phyloP scores from a whole-genome alignment of 345 rosid species.

The Sonneratia caseolaris region DNA sequence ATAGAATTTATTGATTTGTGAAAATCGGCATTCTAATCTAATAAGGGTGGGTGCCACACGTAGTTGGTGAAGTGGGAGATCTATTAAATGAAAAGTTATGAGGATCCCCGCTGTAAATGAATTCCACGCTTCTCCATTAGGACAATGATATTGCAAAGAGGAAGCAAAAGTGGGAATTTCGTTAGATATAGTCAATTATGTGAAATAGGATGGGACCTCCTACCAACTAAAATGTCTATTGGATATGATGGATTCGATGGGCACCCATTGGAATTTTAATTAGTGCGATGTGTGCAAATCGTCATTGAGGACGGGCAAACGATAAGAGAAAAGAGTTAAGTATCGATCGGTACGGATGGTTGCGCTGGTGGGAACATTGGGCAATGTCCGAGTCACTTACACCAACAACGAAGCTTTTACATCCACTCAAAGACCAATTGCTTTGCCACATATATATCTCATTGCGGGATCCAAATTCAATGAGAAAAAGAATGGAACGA shows the following conservation, averaged over 20 bases:
- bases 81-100: background rate
- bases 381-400: too few relatives aligned
- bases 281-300: too few relatives aligned
- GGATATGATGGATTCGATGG: background rate
- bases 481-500: background rate
- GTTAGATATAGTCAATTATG: background rate
- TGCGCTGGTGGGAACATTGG: too few relatives aligned
- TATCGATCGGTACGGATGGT: too few relatives aligned
- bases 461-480: background rate
- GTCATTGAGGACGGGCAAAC: too few relatives aligned
- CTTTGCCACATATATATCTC: too few relatives aligned
- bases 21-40: too few relatives aligned
- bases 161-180: background rate
- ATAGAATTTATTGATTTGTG: too few relatives aligned
- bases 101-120: slow-evolving; percentile 1
- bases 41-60: background rate
- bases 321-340: too few relatives aligned
- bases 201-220: background rate
- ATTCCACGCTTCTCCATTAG: slow-evolving; percentile 1
- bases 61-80: slow-evolving; percentile 3
- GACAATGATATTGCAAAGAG: background rate
- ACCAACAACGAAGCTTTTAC: too few relatives aligned
- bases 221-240: background rate
- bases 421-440: too few relatives aligned
- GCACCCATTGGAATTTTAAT: background rate